Evolutionary conservation across 441 rosid species (phyloP).

Genomic region (Eruca vesicaria): DNA sequence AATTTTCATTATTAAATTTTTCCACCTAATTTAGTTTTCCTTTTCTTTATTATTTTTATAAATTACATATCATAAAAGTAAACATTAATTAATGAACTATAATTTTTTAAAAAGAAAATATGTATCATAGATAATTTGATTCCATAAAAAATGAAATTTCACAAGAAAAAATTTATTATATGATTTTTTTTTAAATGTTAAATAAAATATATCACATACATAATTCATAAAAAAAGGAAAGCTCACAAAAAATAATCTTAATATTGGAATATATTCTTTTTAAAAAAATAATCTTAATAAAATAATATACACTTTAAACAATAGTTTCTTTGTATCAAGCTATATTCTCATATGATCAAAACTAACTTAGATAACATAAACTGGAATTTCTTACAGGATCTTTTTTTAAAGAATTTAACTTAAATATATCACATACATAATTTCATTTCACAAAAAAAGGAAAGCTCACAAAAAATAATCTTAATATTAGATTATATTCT

Average conservation of each 20-base stretch:
- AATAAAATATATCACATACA: neutral
- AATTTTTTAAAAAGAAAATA: neutral
- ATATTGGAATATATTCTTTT: neutral
- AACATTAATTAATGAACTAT: neutral
- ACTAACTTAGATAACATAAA: neutral
- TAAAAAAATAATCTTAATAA: neutral
- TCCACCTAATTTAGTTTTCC: no score
- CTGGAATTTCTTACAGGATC: neutral
- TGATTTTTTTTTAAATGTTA: neutral
- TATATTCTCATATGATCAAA: neutral
- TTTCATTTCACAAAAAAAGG: neutral
- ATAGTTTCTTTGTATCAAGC: neutral
- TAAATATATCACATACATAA: neutral
- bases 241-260: neutral
- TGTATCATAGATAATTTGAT: neutral
- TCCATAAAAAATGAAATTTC: neutral
- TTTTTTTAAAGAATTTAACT: neutral
- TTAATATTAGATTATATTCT: neutral
- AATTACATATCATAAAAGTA: no score
- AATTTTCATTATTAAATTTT: no score
- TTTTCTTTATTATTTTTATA: neutral
- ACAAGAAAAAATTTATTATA: neutral
- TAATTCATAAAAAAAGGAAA: neutral
- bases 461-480: neutral
- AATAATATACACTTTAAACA: neutral